Percentiles rank a stretch among this genome's conserved stretches.
Evolutionary conservation across 441 rosid species (phyloP).

Genomic region (Corymbia citriodora): DNA sequence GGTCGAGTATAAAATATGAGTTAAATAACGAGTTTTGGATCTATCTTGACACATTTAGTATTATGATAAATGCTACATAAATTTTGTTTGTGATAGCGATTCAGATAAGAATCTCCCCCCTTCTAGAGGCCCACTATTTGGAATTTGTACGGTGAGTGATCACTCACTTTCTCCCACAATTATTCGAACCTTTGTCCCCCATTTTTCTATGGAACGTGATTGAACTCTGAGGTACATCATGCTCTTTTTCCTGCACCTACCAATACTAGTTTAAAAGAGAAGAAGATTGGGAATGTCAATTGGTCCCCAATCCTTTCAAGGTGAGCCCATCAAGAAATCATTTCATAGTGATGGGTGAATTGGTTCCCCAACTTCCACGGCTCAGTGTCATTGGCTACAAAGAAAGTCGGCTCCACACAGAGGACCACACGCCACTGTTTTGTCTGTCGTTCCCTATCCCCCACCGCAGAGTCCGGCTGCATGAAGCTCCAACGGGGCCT

Average conservation of each 20-base stretch:
- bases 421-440: not conserved
- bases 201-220: not conserved
- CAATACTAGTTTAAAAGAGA: not conserved
- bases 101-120: not conserved
- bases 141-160: not conserved
- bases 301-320: not conserved
- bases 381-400: not conserved
- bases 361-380: too few species aligned
- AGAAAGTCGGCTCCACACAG: not conserved
- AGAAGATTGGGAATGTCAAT: not conserved
- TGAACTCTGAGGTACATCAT: not conserved
- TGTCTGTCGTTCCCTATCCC: not conserved
- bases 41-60: too few species aligned
- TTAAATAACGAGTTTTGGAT: too few species aligned
- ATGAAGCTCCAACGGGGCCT: not conserved
- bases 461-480: not conserved
- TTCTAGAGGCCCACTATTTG: not conserved
- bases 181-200: not conserved
- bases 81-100: not conserved
- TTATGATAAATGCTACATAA: too few species aligned
- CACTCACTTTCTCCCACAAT: not conserved
- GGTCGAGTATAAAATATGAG: too few species aligned
- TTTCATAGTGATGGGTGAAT: too few species aligned
- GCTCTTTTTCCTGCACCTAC: not conserved
- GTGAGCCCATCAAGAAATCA: not conserved